These are phyloP conservation scores for Lathyrus oleraceus DNA, from an alignment of 306 rosid species.

Conservation along the genomic window DNA sequence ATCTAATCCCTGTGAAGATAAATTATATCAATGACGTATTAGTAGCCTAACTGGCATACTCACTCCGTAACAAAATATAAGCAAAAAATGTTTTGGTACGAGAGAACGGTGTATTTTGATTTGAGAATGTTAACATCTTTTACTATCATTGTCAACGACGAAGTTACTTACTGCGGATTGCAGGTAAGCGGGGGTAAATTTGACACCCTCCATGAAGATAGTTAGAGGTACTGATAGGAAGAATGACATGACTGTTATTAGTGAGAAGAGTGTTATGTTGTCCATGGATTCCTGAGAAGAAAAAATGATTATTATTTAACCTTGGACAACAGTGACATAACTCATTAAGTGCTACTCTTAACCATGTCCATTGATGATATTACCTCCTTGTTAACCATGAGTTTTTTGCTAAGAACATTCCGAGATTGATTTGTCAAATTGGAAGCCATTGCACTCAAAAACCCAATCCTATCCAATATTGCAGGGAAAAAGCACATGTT, in stretches of 20 bases:
- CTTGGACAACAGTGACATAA: background rate
- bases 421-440: constrained; percentile 93
- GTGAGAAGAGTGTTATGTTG: constrained; percentile 95
- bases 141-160: constrained; percentile 15
- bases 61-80: background rate
- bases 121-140: constrained; percentile 24
- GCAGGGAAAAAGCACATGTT: constrained; percentile 21
- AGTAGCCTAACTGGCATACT: background rate
- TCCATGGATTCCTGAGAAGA: constrained; percentile 78
- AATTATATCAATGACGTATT: constrained; percentile 12
- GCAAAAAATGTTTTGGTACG: background rate
- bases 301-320: constrained; percentile 30
- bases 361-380: background rate
- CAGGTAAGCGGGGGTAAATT: constrained; percentile 74
- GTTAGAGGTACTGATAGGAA: constrained; percentile 70
- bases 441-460: constrained; percentile 99
- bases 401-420: constrained; percentile 94
- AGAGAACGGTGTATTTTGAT: background rate
- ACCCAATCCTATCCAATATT: constrained; percentile 70
- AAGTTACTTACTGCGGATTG: constrained; percentile 74
- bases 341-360: background rate
- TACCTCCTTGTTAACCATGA: constrained; percentile 88
- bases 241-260: constrained; percentile 90
- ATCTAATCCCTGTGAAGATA: constrained; percentile 69
- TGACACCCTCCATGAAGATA: constrained; percentile 77